Conservation (phyloP, 495 filamentous ascomycete genomes). For the Massariosphaeria phaeospora region DNA sequence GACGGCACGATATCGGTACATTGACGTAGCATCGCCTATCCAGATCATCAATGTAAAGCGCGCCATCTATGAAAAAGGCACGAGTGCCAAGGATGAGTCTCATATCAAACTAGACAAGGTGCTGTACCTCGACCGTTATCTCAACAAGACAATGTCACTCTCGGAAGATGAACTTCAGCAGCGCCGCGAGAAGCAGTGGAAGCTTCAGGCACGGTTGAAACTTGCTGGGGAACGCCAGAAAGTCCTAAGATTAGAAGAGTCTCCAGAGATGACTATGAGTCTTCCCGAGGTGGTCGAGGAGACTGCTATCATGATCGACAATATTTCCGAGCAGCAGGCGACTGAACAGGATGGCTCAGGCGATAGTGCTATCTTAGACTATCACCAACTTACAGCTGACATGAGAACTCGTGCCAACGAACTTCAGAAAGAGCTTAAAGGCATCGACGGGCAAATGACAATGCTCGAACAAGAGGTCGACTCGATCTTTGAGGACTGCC, state of each 20-base stretch:
- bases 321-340: slow-evolving; percentile 21
- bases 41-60: slow-evolving; percentile 86
- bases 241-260: slow-evolving; percentile 43
- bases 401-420: neutral
- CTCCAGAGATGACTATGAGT: slow-evolving; percentile 14
- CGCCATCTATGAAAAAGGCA: slow-evolving; percentile 59
- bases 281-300: slow-evolving; percentile 28
- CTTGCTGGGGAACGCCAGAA: slow-evolving; percentile 48
- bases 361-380: slow-evolving; percentile 4
- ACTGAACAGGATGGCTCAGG: slow-evolving; percentile 24
- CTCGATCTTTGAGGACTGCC: slow-evolving; percentile 57
- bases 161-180: slow-evolving; percentile 52
- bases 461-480: slow-evolving; percentile 50
- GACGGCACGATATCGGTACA: slow-evolving; percentile 63
- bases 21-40: slow-evolving; percentile 72
- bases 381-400: slow-evolving; percentile 7
- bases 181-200: slow-evolving; percentile 66
- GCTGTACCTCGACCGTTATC: slow-evolving; percentile 85
- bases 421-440: slow-evolving; percentile 24
- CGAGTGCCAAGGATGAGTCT: slow-evolving; percentile 69
- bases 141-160: slow-evolving; percentile 50
- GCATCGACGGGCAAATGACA: slow-evolving; percentile 49
- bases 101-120: slow-evolving; percentile 68
- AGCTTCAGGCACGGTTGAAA: slow-evolving; percentile 61
- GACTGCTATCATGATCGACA: slow-evolving; percentile 23